These are phyloP conservation scores for Quercus alba DNA, from an alignment of 306 rosid genomes.

Conservation along the genomic window DNA sequence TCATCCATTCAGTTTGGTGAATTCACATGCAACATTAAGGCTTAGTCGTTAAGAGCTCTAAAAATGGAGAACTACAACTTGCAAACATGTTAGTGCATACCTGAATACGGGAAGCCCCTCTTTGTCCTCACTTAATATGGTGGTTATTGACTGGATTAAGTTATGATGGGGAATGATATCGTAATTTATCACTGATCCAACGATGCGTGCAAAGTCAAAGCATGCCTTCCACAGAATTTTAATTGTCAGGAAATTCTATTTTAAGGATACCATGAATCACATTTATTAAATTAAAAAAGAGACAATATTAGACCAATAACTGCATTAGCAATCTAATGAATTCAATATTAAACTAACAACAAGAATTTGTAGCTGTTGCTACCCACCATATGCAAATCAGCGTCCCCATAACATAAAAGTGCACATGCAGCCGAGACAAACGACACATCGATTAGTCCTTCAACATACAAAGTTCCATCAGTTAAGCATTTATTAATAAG, in stretches of 20 bases:
- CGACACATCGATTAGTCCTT: slow-evolving; percentile 61
- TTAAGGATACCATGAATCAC: not conserved
- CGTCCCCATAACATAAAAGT: slow-evolving; percentile 76
- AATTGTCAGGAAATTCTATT: slow-evolving; percentile 30
- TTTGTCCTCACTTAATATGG: slow-evolving; percentile 68
- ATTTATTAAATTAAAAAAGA: slow-evolving; percentile 1
- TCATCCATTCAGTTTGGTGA: not conserved
- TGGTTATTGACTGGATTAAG: slow-evolving; percentile 57
- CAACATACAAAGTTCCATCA: slow-evolving; percentile 85
- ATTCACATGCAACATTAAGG: slow-evolving; percentile 9
- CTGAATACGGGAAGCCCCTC: slow-evolving; percentile 90
- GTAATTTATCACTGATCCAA: slow-evolving; percentile 54
- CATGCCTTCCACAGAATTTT: slow-evolving; percentile 66
- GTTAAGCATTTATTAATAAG: slow-evolving; percentile 70
- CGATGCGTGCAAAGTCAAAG: slow-evolving; percentile 67
- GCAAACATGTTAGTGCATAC: slow-evolving; percentile 37
- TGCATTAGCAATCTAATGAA: slow-evolving; percentile 17
- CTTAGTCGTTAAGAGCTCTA: not conserved
- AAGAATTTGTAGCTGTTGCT: slow-evolving; percentile 10
- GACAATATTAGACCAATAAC: slow-evolving; percentile 4
- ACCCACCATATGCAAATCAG: slow-evolving; percentile 84
- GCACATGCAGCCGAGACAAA: slow-evolving; percentile 72
- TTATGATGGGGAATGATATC: slow-evolving; percentile 68
- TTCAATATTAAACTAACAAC: not conserved
- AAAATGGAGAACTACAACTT: not conserved